phyloP scores from a whole-genome alignment of 768 basidiomycete species.

The Pleurotus djamor region DNA sequence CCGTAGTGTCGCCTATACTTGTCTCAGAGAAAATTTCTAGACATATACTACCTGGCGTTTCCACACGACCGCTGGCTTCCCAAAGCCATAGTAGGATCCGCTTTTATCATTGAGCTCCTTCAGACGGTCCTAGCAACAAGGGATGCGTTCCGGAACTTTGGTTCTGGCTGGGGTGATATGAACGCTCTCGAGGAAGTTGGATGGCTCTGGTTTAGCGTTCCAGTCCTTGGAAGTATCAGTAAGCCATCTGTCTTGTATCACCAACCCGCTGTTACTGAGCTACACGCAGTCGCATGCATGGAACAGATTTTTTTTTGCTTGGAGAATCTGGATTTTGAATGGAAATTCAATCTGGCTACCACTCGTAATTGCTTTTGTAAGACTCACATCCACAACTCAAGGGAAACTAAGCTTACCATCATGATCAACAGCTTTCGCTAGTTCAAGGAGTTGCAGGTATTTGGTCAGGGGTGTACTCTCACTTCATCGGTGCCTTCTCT shows the following conservation, averaged over 20 bases:
- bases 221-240: slow-evolving; percentile 19
- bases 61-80: slow-evolving; percentile 17
- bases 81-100: slow-evolving; percentile 17
- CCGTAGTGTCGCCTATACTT: not conserved
- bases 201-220: slow-evolving; percentile 21
- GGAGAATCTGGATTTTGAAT: slow-evolving; percentile 14
- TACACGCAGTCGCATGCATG: slow-evolving; percentile 14
- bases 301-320: slow-evolving; percentile 15
- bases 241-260: not conserved
- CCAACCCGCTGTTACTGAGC: not conserved
- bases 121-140: slow-evolving; percentile 19
- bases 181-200: slow-evolving; percentile 16
- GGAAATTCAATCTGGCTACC: slow-evolving; percentile 5
- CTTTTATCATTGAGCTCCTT: slow-evolving; percentile 14
- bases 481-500: slow-evolving; percentile 10
- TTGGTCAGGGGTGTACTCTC: slow-evolving; percentile 9
- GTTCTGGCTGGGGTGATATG: slow-evolving; percentile 21
- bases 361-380: slow-evolving; percentile 3
- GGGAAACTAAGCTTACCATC: not conserved
- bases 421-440: slow-evolving; percentile 8
- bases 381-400: not conserved
- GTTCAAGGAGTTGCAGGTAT: slow-evolving; percentile 11
- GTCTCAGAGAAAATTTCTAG: slow-evolving; percentile 8
- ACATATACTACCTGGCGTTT: slow-evolving; percentile 24
- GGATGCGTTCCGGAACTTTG: slow-evolving; percentile 22